Conservation (phyloP, 2,329 filamentous ascomycete species). For the Dissoconium aciculare region DNA sequence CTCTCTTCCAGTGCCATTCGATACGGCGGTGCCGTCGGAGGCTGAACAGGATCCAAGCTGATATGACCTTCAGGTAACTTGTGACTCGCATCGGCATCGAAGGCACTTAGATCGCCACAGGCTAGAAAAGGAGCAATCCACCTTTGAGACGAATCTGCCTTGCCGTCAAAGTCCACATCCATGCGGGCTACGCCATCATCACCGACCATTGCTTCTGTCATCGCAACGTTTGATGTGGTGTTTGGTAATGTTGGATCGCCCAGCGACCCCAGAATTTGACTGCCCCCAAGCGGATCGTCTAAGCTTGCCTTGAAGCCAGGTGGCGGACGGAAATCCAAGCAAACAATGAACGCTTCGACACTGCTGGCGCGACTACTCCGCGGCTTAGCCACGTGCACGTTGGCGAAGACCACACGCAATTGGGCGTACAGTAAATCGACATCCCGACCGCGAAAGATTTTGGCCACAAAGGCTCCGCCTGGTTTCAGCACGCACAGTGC, state of each 20-base stretch:
- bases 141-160: conserved; percentile 34
- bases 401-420: conserved; percentile 76
- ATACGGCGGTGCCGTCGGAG: conserved; percentile 90
- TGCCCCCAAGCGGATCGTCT: conserved; percentile 55
- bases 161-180: conserved; percentile 18
- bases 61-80: conserved; percentile 72
- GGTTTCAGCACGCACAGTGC: conserved; percentile 83
- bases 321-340: conserved; percentile 73
- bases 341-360: conserved; percentile 93
- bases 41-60: conserved; percentile 81
- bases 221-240: conserved; percentile 27
- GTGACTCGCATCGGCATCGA: conserved; percentile 92
- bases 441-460: conserved; percentile 89
- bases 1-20: conserved; percentile 77
- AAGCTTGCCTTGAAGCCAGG: conserved; percentile 59
- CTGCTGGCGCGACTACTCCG: conserved; percentile 89
- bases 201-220: conserved; percentile 17
- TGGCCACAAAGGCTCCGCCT: conserved; percentile 91
- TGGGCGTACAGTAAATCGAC: conserved; percentile 94
- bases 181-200: conserved; percentile 36
- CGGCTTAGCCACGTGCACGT: conserved; percentile 84
- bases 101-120: conserved; percentile 89
- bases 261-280: conserved; percentile 2
- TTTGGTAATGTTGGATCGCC: conserved; percentile 28
- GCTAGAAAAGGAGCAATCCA: conserved; percentile 96